Percentiles rank a stretch among this genome's conserved stretches.
These are phyloP conservation scores for Pulveroboletus sp. DNA, from an alignment of 768 basidiomycete genomes.

Conservation along the genomic window DNA sequence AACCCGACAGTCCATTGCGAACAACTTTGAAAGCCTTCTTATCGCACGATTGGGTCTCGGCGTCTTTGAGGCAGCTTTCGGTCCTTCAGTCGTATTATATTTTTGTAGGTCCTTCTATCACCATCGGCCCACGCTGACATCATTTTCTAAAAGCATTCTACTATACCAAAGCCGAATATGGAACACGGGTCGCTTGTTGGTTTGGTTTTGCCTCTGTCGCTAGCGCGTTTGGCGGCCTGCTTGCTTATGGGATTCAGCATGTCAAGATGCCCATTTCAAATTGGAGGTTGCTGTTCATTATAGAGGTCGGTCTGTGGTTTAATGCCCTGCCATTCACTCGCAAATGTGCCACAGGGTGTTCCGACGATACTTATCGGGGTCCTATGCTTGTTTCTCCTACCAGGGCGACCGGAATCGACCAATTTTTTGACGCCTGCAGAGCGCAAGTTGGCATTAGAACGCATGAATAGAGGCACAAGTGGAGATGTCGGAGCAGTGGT, in stretches of 20 bases:
- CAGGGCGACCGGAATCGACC: slow-evolving; percentile 32
- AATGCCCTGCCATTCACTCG: not conserved
- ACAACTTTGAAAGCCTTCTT: slow-evolving; percentile 26
- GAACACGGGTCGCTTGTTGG: slow-evolving; percentile 46
- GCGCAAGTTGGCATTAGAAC: slow-evolving; percentile 30
- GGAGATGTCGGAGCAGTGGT: slow-evolving; percentile 41
- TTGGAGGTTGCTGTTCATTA: slow-evolving; percentile 37
- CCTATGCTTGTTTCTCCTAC: slow-evolving; percentile 28
- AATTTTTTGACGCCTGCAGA: slow-evolving; percentile 31
- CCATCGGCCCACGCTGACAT: slow-evolving; percentile 14
- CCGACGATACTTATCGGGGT: slow-evolving; percentile 38
- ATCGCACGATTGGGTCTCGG: slow-evolving; percentile 30
- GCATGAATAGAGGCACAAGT: slow-evolving; percentile 38
- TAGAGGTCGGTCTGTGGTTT: slow-evolving; percentile 15
- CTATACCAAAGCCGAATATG: slow-evolving; percentile 46
- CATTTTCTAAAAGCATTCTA: slow-evolving; percentile 36
- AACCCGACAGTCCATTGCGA: slow-evolving; percentile 20
- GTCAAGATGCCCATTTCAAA: slow-evolving; percentile 33
- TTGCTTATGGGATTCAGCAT: slow-evolving; percentile 49
- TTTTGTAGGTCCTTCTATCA: slow-evolving; percentile 15
- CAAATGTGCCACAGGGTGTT: slow-evolving; percentile 42
- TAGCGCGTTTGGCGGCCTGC: slow-evolving; percentile 53
- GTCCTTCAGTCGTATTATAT: slow-evolving; percentile 31
- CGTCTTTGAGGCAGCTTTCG: slow-evolving; percentile 33
- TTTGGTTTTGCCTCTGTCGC: slow-evolving; percentile 55